phyloP scores from a whole-genome alignment of 257 asterid species.

The Capsicum baccatum region DNA sequence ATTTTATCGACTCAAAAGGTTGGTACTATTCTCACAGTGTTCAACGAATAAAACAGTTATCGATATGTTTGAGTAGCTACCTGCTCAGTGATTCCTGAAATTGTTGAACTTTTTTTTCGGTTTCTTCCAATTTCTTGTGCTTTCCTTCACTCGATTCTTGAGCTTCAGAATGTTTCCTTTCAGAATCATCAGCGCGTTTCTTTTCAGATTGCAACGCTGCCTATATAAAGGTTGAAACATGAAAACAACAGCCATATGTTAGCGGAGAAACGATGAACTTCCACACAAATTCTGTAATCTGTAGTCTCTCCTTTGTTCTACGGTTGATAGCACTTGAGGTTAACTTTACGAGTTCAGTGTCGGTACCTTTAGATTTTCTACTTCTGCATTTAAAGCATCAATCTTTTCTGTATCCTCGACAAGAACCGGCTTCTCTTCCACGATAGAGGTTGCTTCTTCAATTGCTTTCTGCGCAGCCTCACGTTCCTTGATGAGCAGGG shows the following conservation, averaged over 20 bases:
- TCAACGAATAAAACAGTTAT: conserved; percentile 7
- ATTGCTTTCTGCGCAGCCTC: conserved; percentile 87
- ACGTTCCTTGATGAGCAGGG: conserved; percentile 74
- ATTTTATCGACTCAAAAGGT: conserved; percentile 6
- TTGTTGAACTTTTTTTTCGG: conserved; percentile 74
- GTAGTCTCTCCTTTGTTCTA: conserved; percentile 6
- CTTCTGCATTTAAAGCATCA: conserved; percentile 75
- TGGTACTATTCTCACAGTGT: not conserved
- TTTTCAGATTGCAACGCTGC: conserved; percentile 65
- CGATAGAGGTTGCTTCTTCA: conserved; percentile 77
- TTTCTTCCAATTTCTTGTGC: conserved; percentile 84
- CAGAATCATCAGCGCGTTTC: conserved; percentile 79
- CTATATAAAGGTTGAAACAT: conserved; percentile 42
- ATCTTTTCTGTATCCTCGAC: conserved; percentile 89
- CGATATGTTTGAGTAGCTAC: conserved; percentile 42
- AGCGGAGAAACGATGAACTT: conserved; percentile 23
- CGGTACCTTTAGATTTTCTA: conserved; percentile 73
- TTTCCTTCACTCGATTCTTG: conserved; percentile 68
- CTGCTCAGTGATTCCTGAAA: conserved; percentile 94
- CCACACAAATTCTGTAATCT: not conserved
- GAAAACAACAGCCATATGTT: not conserved
- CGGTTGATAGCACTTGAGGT: conserved; percentile 4
- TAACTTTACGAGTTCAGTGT: conserved; percentile 31
- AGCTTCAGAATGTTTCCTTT: conserved; percentile 66
- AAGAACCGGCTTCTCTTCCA: conserved; percentile 72